phyloP scores from a whole-genome alignment of 805 yeast species.

The Wickerhamiella hasegawae region DNA sequence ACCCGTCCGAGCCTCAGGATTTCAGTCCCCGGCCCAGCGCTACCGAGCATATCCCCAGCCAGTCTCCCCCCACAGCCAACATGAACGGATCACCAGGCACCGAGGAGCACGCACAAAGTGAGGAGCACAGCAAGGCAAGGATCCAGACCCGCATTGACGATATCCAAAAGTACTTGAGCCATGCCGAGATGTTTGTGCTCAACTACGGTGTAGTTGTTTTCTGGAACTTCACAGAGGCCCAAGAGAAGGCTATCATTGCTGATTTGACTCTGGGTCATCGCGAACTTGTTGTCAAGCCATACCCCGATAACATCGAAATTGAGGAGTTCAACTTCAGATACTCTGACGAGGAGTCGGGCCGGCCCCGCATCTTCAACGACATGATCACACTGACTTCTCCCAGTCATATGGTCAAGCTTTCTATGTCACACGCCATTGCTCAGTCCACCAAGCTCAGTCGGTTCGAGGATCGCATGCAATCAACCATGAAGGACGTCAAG shows the following conservation, averaged over 20 bases:
- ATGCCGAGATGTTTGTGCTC: constrained; percentile 73
- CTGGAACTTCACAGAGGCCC: constrained; percentile 88
- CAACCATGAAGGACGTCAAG: constrained; percentile 69
- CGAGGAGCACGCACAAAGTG: not conserved
- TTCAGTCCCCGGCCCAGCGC: constrained; percentile 33
- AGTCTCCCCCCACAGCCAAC: not conserved
- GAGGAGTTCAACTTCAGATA: constrained; percentile 75
- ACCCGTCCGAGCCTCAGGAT: constrained; percentile 86
- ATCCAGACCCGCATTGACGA: not conserved
- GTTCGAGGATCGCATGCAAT: constrained; percentile 84
- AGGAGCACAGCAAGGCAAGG: not conserved
- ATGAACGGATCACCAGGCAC: not conserved
- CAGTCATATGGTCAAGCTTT: constrained; percentile 80
- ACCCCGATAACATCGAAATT: constrained; percentile 76
- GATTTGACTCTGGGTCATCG: constrained; percentile 58
- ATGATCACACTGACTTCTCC: constrained; percentile 82
- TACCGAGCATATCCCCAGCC: not conserved
- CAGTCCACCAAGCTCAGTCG: constrained; percentile 85
- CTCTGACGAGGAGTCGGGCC: constrained; percentile 24
- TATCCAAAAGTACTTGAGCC: constrained; percentile 30
- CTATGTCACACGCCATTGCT: constrained; percentile 92
- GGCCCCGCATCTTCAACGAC: constrained; percentile 58
- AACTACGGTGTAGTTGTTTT: constrained; percentile 94
- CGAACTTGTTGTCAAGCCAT: constrained; percentile 48
- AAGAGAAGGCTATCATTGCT: constrained; percentile 85